These are phyloP conservation scores for Aspergillus fructus DNA, from an alignment of 2,329 filamentous ascomycete genomes.

Conservation along the genomic window DNA sequence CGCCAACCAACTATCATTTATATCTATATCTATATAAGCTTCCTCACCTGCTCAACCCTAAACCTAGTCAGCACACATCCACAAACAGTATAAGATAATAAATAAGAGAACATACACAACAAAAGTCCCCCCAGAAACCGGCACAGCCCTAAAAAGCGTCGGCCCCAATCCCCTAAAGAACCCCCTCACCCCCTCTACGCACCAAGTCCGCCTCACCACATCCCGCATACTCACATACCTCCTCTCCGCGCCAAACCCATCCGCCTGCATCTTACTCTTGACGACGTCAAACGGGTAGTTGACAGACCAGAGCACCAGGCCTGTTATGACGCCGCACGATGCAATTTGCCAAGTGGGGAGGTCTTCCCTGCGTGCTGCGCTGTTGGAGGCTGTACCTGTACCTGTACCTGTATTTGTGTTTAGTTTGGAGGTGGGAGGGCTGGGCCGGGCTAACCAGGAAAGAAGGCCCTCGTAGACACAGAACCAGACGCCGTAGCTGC, in stretches of 20 bases:
- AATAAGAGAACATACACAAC: slow-evolving; percentile 53
- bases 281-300: slow-evolving; percentile 94
- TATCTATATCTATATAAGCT: not conserved
- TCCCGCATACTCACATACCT: slow-evolving; percentile 76
- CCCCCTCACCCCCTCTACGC: slow-evolving; percentile 68
- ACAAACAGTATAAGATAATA: not conserved
- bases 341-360: slow-evolving; percentile 79
- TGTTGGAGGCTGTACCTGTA: too few relatives aligned
- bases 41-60: slow-evolving; percentile 2
- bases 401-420: too few relatives aligned
- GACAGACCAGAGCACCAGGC: slow-evolving; percentile 83
- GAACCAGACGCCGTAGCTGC: slow-evolving; percentile 94
- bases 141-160: slow-evolving; percentile 90
- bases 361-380: slow-evolving; percentile 47
- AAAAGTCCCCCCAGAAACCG: slow-evolving; percentile 91
- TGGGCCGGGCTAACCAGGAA: slow-evolving; percentile 64
- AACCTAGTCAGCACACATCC: not conserved
- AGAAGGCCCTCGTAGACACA: slow-evolving; percentile 59
- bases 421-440: not conserved
- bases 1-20: not conserved
- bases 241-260: slow-evolving; percentile 71
- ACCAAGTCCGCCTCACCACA: slow-evolving; percentile 77
- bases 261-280: slow-evolving; percentile 98
- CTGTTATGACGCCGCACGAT: slow-evolving; percentile 85
- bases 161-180: slow-evolving; percentile 93